phyloP scores from a whole-genome alignment of 768 basidiomycete species.

The Imleria badia region DNA sequence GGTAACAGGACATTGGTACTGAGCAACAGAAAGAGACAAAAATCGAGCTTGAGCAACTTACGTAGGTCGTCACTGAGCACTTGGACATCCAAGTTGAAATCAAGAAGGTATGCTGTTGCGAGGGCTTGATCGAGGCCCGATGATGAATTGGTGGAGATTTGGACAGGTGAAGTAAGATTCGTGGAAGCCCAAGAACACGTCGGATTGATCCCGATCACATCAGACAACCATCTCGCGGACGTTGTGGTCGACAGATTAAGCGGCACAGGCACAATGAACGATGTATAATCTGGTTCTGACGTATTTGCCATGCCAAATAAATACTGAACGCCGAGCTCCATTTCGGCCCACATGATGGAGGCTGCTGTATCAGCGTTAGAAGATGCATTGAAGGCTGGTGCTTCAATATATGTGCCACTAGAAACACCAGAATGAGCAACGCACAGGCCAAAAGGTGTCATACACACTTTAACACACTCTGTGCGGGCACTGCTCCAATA shows the following conservation, averaged over 20 bases:
- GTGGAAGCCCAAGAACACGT: slow-evolving; percentile 29
- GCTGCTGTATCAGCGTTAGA: slow-evolving; percentile 17
- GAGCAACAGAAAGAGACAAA: background rate
- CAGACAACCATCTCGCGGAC: slow-evolving; percentile 28
- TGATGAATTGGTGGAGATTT: slow-evolving; percentile 11
- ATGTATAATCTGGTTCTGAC: slow-evolving; percentile 15
- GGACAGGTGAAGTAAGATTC: slow-evolving; percentile 19
- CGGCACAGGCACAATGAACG: slow-evolving; percentile 23
- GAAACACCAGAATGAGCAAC: background rate
- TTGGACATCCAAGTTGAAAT: slow-evolving; percentile 20
- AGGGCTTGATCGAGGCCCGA: background rate
- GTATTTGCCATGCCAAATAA: slow-evolving; percentile 15
- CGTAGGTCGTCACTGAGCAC: background rate
- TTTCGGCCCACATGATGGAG: slow-evolving; percentile 25
- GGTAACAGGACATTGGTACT: background rate
- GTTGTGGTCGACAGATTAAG: slow-evolving; percentile 15
- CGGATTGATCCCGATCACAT: slow-evolving; percentile 29
- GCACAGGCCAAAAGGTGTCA: background rate
- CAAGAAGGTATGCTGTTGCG: slow-evolving; percentile 13
- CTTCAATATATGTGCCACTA: background rate
- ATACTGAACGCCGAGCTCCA: slow-evolving; percentile 25
- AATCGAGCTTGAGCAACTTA: slow-evolving; percentile 2
- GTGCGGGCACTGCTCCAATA: slow-evolving; percentile 20
- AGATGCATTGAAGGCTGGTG: slow-evolving; percentile 2
- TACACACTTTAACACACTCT: slow-evolving; percentile 29